Evolutionary conservation across 306 rosid genomes (phyloP).

Genomic region (Rosa persica): DNA sequence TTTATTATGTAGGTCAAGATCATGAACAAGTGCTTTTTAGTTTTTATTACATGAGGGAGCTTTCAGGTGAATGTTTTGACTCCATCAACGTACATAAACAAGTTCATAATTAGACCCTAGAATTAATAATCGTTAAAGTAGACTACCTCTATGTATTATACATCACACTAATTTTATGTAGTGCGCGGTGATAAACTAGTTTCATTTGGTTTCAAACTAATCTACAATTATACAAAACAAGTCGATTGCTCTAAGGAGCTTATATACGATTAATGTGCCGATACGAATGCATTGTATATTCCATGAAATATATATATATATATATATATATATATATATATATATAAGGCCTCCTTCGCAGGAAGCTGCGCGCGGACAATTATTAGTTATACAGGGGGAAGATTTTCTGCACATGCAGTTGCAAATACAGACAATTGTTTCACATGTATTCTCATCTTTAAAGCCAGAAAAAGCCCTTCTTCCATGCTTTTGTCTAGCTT

Average conservation of each 20-base stretch:
- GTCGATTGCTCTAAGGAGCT: no score
- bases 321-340: no score
- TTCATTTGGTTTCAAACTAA: no score
- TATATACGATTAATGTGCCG: no score
- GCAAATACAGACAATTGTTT: neutral
- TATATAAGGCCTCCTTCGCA: neutral
- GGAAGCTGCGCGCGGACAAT: neutral
- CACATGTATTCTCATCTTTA: conserved; percentile 19
- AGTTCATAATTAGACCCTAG: neutral
- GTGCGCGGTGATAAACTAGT: no score
- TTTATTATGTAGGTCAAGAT: conserved; percentile 6
- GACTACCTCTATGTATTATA: neutral
- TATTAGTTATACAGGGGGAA: neutral
- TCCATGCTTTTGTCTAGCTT: neutral
- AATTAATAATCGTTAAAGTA: neutral
- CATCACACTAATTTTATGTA: no score
- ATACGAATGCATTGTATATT: neutral
- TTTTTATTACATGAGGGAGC: neutral
- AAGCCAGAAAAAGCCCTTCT: neutral
- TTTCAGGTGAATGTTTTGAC: conserved; percentile 8
- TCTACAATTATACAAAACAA: no score
- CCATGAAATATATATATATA: neutral
- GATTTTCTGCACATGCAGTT: conserved; percentile 17
- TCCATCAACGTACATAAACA: neutral
- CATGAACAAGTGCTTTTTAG: neutral